Evolutionary conservation across 129 eudicot genomes (phyloP).

Genomic region (Daucus carota): DH1_v3.0 NC_030387.2:36985001-36985500

Average conservation of each 20-base stretch:
- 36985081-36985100: neutral
- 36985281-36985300: neutral
- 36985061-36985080: neutral
- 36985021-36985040: neutral
- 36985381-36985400: constrained; percentile 32
- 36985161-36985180: neutral
- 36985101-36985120: neutral
- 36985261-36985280: neutral
- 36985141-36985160: neutral
- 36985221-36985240: neutral
- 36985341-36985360: constrained; percentile 43
- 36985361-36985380: constrained; percentile 44
- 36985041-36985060: neutral
- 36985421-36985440: constrained; percentile 50
- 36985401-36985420: constrained; percentile 42
- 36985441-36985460: constrained; percentile 34
- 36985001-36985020: neutral
- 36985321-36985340: neutral
- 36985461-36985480: constrained; percentile 15
- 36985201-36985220: neutral
- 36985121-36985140: neutral
- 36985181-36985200: neutral
- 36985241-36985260: neutral
- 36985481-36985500: constrained; percentile 5
- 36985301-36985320: neutral